Conservation (phyloP, 108 stramenopile species). For the Nitzschia putrida region DNA sequence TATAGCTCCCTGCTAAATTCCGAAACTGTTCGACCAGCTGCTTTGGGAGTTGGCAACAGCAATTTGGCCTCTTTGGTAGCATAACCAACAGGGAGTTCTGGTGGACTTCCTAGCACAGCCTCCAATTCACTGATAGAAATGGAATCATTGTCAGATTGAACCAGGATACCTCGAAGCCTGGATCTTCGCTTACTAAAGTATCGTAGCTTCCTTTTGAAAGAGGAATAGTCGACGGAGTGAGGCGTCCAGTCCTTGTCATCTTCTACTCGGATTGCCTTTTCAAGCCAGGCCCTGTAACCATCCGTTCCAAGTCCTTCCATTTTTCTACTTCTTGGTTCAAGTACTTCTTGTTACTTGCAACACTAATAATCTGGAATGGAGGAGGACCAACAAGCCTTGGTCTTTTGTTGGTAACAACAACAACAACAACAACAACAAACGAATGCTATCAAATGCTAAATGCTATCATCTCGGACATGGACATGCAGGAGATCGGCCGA, state of each 20-base stretch:
- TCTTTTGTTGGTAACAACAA: too few species aligned
- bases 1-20: not conserved
- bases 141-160: slow-evolving; percentile 21
- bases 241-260: slow-evolving; percentile 33
- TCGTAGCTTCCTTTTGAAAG: slow-evolving; percentile 42
- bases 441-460: too few species aligned
- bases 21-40: slow-evolving; percentile 8
- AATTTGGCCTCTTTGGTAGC: not conserved
- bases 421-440: too few species aligned
- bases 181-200: slow-evolving; percentile 30
- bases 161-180: slow-evolving; percentile 21
- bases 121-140: slow-evolving; percentile 21
- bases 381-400: too few species aligned
- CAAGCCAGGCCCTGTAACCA: slow-evolving; percentile 32
- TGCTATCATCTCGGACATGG: too few species aligned
- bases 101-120: slow-evolving; percentile 11
- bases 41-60: slow-evolving; percentile 11
- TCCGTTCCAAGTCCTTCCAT: slow-evolving; percentile 15
- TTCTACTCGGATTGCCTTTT: slow-evolving; percentile 28
- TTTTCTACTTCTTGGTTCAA: too few species aligned
- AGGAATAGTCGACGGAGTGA: slow-evolving; percentile 45
- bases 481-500: too few species aligned
- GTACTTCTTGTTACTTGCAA: too few species aligned
- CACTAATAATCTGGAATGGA: too few species aligned
- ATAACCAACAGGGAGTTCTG: not conserved